A percentile compares a stretch with the other conserved stretches of the same genome.
These are phyloP conservation scores for Babesia bovis DNA, from an alignment of 169 alveolate species.

Conservation along the genomic window DNA sequence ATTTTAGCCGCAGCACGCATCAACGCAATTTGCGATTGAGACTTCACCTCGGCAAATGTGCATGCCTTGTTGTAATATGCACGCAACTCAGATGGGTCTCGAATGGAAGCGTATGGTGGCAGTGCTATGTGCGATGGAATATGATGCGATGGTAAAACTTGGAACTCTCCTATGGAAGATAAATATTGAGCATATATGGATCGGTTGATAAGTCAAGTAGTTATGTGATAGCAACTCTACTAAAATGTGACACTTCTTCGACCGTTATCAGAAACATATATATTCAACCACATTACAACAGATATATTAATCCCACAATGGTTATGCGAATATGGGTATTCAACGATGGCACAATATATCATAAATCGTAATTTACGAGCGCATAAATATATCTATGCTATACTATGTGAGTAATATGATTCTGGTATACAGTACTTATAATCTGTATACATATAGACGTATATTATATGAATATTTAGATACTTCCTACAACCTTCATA, in stretches of 20 bases:
- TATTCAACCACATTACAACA: not conserved
- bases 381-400: too few relatives aligned
- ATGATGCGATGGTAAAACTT: constrained; percentile 47
- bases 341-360: too few relatives aligned
- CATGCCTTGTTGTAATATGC: constrained; percentile 28
- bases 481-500: not conserved
- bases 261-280: not conserved
- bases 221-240: not conserved
- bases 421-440: too few relatives aligned
- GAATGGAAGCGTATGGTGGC: constrained; percentile 66
- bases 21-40: constrained; percentile 37
- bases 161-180: constrained; percentile 62
- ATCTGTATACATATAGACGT: too few relatives aligned
- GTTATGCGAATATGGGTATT: too few relatives aligned
- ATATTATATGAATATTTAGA: not conserved
- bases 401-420: too few relatives aligned
- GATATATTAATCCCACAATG: too few relatives aligned
- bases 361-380: too few relatives aligned
- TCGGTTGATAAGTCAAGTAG: not conserved
- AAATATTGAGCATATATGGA: too few relatives aligned
- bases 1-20: constrained; percentile 73
- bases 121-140: constrained; percentile 69
- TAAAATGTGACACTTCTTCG: not conserved
- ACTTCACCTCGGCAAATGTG: constrained; percentile 71
- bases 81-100: constrained; percentile 26